Evolutionary conservation across 2,329 filamentous ascomycete genomes (phyloP), one percentile per base, ranked within the genome.

Genomic region (Rutstroemia sp.): DNA sequence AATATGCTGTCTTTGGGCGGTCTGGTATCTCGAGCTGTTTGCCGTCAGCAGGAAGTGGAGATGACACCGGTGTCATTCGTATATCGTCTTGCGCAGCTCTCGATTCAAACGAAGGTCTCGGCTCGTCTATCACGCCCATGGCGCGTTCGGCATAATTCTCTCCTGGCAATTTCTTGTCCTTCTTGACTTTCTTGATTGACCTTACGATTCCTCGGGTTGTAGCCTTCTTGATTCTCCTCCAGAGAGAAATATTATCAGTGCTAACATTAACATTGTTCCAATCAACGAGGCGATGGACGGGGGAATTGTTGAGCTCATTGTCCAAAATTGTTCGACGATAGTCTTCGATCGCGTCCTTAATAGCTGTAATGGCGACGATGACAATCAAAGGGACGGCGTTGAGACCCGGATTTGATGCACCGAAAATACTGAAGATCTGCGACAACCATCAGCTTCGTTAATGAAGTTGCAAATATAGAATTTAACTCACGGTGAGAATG

Each of bases 291-390:
- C 92, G 85, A 72, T 99, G 92, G 9, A 97, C 90, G 0, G 92
- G 89, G 2, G 94, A 94, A 69, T 99, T 97, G 74, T 99, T 99
- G 60, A 99, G 79, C 67, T 96, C 88, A 62, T 86, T 95, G 70
- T 99, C 94, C 45, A 96, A 83, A 44, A 91, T 78, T 0, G 92
- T 97, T 73, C 94, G 81, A 65, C 94, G 82, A 77, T 90, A 97
- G 74, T 99, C 94, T 73, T 99, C 94, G 61, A 97, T 86, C 18
- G 86, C 94, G 70, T 99, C 94, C 73, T 97, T 99, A 71, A 96
- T 81, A 27, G 90, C 86, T 2, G 94, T 99, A 54, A 96, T 82
- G 59, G 81, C 74, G 54, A 99, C 79, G 72, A 99, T 97, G 67
- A 96, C 86, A 64, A 99, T 96, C 62, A 99, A 77, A 53, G 94